These are phyloP conservation scores for Epichloe aotearoae DNA, from an alignment of 2,329 filamentous ascomycete species.

Conservation along the genomic window DNA sequence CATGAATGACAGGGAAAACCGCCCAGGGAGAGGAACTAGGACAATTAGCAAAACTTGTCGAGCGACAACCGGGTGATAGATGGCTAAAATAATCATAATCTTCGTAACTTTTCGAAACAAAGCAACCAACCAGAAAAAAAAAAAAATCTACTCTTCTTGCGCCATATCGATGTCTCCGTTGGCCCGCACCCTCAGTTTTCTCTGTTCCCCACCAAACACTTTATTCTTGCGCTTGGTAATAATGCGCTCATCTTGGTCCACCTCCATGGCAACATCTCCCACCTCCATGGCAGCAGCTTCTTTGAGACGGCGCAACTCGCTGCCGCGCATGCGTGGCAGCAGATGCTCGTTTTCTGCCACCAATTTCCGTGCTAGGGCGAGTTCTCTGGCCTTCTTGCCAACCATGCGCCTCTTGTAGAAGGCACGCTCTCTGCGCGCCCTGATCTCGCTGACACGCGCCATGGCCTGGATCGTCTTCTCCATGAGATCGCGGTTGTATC, in stretches of 20 bases:
- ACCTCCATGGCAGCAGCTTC: conserved; percentile 36
- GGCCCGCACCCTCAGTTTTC: conserved; percentile 23
- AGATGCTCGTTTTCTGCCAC: conserved; percentile 89
- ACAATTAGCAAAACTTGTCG: not conserved
- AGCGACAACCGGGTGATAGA: not conserved
- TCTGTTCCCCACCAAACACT: conserved; percentile 30
- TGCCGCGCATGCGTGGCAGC: conserved; percentile 58
- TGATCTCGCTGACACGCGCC: conserved; percentile 78
- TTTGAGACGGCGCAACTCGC: conserved; percentile 46
- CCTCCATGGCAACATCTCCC: conserved; percentile 30
- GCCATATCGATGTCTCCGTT: conserved; percentile 24
- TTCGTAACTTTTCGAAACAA: not conserved
- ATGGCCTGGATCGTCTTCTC: conserved; percentile 83
- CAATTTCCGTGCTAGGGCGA: conserved; percentile 70
- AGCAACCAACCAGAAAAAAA: not conserved
- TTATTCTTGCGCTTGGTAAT: conserved; percentile 18
- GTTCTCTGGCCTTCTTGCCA: conserved; percentile 73
- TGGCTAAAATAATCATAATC: not conserved
- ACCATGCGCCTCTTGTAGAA: conserved; percentile 93
- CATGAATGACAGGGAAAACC: no score
- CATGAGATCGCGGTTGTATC: conserved; percentile 90
- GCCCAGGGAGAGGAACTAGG: no score
- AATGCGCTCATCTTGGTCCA: conserved; percentile 10
- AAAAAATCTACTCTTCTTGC: conserved; percentile 6
- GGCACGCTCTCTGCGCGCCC: conserved; percentile 67